Percentiles rank a stretch among this genome's conserved stretches.
phyloP scores from a whole-genome alignment of 2,329 filamentous ascomycete species.

The Fusarium ramigenum region DNA sequence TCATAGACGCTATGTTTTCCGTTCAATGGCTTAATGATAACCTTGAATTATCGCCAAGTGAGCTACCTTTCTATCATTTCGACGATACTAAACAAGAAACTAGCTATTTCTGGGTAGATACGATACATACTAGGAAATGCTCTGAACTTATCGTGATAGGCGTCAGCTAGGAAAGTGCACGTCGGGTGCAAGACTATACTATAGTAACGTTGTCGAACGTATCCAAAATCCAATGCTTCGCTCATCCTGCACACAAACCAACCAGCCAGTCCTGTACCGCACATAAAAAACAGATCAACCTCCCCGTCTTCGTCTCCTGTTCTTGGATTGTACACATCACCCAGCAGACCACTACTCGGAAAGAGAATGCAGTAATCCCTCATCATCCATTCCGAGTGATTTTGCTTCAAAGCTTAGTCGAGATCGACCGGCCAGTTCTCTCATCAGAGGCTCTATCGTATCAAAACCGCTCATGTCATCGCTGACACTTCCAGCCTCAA shows the following conservation, averaged over 20 bases:
- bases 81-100: background rate
- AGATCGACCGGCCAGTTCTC: slow-evolving; percentile 51
- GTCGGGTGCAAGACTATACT: slow-evolving; percentile 34
- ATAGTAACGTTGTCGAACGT: slow-evolving; percentile 1
- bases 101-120: background rate
- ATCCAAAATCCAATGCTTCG: slow-evolving; percentile 27
- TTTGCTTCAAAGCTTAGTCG: slow-evolving; percentile 41
- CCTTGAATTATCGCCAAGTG: background rate
- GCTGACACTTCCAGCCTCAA: slow-evolving; percentile 39
- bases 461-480: slow-evolving; percentile 50
- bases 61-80: background rate
- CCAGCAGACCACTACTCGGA: slow-evolving; percentile 1
- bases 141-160: slow-evolving; percentile 31
- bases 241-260: slow-evolving; percentile 7
- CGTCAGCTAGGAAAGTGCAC: slow-evolving; percentile 34
- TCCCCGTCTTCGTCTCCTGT: background rate
- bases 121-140: slow-evolving; percentile 1
- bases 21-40: background rate
- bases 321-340: background rate
- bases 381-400: slow-evolving; percentile 40
- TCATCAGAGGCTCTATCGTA: slow-evolving; percentile 56
- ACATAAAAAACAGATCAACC: background rate
- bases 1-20: background rate
- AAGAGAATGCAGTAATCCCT: slow-evolving; percentile 26
- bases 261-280: background rate